Evolutionary conservation across 768 basidiomycete species (phyloP), one percentile per base, ranked within the genome.

Genomic region (Podaxis mareebaensis): DNA sequence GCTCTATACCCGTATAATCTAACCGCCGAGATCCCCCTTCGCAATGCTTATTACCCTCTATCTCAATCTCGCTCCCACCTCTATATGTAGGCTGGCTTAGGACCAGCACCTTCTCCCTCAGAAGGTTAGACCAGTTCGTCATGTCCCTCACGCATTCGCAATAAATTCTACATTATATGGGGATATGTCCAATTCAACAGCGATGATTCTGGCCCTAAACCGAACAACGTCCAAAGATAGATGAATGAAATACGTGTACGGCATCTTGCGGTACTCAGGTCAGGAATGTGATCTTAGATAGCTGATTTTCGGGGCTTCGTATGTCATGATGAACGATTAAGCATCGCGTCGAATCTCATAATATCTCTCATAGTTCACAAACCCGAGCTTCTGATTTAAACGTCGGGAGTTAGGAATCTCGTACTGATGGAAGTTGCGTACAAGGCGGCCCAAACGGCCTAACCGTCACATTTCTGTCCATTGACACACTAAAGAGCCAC

Each of bases 211-310:
- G 17, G 24, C 17, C 15, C 61, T 53, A 55, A 66, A 61, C 74
- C 74, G 73, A 75, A 72, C 69, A 73, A 68, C 66, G 63, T 65
- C 64, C 67, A 66, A 67, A 69, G 59, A 72, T 71, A 67, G 67
- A 57, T 53, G 65, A 63, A 69, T 65, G 65, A 68, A 53, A 66
- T 63, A 56, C 48, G 66, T 48, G 67, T 69, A 68, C 69, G 60
- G 66, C 67, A 70, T 52, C 20, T 44, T 54, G 51, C 59, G 51
- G n/a, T 53, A 42, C 38, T 22, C 42, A 40, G 51, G 30, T 33
- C 52, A 42, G 40, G 24, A 30, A 24, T 42, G 22, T 20, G 20
- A 53, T 44, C 33, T 20, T 7, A 61, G 33, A 48, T 53, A 33
- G 30, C 26, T 56, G 42, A 53, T 53, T 17, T 49, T 24, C 15